Evolutionary conservation across 2,329 filamentous ascomycete species (phyloP).

Genomic region (Karstenula rhodostoma): DNA sequence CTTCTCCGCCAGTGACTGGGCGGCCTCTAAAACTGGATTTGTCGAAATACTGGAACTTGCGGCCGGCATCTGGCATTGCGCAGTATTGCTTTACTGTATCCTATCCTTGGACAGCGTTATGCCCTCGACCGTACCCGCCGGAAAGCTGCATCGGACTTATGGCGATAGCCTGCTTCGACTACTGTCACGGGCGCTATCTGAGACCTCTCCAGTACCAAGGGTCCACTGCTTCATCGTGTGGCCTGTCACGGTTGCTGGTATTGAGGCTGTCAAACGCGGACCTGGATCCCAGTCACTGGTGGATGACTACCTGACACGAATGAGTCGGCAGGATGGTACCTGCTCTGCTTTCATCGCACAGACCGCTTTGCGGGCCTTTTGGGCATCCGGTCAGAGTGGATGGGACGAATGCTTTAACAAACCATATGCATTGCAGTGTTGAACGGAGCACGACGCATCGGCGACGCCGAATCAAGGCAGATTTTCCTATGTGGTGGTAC

Average conservation of each 20-base stretch:
- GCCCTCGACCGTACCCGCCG: not conserved
- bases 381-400: not conserved
- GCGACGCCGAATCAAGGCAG: not conserved
- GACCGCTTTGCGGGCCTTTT: not conserved
- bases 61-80: not conserved
- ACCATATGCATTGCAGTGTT: constrained; percentile 6
- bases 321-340: constrained; percentile 1
- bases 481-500: not conserved
- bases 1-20: not conserved
- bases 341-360: constrained; percentile 3
- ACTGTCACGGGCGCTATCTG: not conserved
- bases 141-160: not conserved
- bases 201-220: not conserved
- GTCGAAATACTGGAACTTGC: not conserved
- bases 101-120: not conserved
- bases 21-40: not conserved
- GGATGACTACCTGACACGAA: not conserved
- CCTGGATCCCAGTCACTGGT: constrained; percentile 3
- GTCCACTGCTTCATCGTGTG: constrained; percentile 4
- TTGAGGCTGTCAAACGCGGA: constrained; percentile 3
- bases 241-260: constrained; percentile 1
- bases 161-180: not conserved
- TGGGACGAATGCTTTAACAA: constrained; percentile 3
- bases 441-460: not conserved
- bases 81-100: constrained; percentile 3